These are phyloP conservation scores for Podosphaera aphanis DNA, from an alignment of 2,329 filamentous ascomycete species.

Conservation along the genomic window DNA sequence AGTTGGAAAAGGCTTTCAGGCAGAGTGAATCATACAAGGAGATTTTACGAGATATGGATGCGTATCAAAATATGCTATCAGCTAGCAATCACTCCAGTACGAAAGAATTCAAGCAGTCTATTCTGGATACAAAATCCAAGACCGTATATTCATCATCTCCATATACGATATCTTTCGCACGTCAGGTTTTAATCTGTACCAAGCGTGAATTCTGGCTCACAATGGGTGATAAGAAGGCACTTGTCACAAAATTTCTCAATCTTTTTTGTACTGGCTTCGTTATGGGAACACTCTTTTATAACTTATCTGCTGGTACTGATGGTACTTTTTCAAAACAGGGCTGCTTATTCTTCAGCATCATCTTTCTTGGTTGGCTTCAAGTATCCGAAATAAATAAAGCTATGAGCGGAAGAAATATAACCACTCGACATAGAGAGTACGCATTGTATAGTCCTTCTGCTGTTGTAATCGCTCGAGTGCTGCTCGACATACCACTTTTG, in stretches of 20 bases:
- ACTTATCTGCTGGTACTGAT: constrained; percentile 38
- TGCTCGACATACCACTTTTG: constrained; percentile 53
- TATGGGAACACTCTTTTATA: constrained; percentile 55
- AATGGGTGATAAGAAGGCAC: constrained; percentile 62
- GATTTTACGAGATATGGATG: constrained; percentile 40
- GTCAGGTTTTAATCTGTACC: constrained; percentile 65
- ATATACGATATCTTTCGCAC: constrained; percentile 62
- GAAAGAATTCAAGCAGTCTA: constrained; percentile 58
- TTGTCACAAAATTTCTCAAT: constrained; percentile 48
- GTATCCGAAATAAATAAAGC: constrained; percentile 54
- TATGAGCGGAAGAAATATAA: constrained; percentile 53
- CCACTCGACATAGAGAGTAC: constrained; percentile 68
- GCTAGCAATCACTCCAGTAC: constrained; percentile 41
- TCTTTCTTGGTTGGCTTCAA: constrained; percentile 76
- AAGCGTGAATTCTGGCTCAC: constrained; percentile 69
- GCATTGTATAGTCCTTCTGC: constrained; percentile 66
- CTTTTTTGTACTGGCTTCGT: constrained; percentile 55
- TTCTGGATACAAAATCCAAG: constrained; percentile 56
- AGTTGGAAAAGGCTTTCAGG: constrained; percentile 46
- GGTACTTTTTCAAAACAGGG: constrained; percentile 65
- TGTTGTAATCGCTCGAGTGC: constrained; percentile 62
- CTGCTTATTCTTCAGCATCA: constrained; percentile 53
- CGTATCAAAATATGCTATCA: constrained; percentile 40
- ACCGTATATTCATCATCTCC: constrained; percentile 48
- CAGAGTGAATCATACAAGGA: constrained; percentile 33